Percentiles rank a stretch among this genome's conserved stretches.
Conservation (phyloP, 2,329 filamentous ascomycete species). For the Talaromyces sp. region DNA sequence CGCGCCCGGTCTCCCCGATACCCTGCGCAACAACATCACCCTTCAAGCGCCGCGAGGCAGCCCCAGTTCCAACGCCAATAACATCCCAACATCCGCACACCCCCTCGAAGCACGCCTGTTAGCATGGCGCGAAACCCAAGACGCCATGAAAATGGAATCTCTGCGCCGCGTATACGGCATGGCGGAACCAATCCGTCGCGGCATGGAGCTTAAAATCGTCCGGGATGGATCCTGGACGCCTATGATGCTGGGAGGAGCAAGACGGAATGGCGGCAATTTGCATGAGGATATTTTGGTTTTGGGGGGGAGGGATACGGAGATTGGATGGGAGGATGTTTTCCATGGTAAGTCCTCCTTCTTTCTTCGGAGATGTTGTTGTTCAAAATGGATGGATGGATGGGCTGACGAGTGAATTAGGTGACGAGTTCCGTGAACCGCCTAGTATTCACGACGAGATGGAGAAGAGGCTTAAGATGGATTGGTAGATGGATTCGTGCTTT, state of each 20-base stretch:
- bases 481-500: constrained; percentile 22
- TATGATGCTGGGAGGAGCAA: constrained; percentile 60
- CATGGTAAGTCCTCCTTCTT: constrained; percentile 51
- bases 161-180: constrained; percentile 86
- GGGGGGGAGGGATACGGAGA: constrained; percentile 68
- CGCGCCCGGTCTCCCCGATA: constrained; percentile 89
- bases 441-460: constrained; percentile 93
- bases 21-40: constrained; percentile 77
- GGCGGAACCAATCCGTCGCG: constrained; percentile 84
- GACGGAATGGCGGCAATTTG: constrained; percentile 55
- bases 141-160: constrained; percentile 80
- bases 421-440: constrained; percentile 66
- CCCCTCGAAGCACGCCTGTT: constrained; percentile 88
- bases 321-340: constrained; percentile 94
- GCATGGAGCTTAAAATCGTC: constrained; percentile 93
- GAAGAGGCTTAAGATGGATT: constrained; percentile 77
- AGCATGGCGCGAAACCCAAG: constrained; percentile 87
- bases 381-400: neutral
- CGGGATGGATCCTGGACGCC: constrained; percentile 72
- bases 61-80: constrained; percentile 39
- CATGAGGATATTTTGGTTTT: constrained; percentile 79
- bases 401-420: constrained; percentile 41
- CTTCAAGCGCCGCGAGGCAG: constrained; percentile 53
- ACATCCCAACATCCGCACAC: constrained; percentile 65
- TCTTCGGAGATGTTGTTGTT: neutral